Conservation (phyloP, 2,329 filamentous ascomycete genomes). For the Plenodomus biglobosus region DNA sequence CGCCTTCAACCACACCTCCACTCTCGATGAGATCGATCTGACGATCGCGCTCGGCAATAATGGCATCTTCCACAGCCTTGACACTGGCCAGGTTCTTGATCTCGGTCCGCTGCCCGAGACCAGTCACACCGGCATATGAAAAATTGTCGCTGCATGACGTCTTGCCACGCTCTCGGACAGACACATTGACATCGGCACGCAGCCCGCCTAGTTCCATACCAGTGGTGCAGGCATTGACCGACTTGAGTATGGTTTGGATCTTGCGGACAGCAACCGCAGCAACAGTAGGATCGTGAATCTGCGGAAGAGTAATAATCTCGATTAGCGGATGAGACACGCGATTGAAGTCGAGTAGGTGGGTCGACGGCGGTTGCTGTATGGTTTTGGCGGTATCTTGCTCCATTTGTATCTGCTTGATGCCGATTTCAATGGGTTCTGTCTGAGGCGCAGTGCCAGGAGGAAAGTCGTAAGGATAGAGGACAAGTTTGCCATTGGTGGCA, state of each 20-base stretch:
- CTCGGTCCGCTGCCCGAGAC: conserved; percentile 84
- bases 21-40: conserved; percentile 79
- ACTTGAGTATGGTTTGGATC: conserved; percentile 75
- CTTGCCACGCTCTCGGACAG: conserved; percentile 62
- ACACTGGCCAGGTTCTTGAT: conserved; percentile 97
- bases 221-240: conserved; percentile 80
- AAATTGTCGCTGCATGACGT: conserved; percentile 34
- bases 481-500: conserved; percentile 70
- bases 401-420: conserved; percentile 92
- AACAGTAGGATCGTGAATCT: conserved; percentile 83
- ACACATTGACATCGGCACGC: conserved; percentile 94
- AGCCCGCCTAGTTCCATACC: conserved; percentile 94
- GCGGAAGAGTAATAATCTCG: conserved; percentile 90
- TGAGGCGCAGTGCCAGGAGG: conserved; percentile 64
- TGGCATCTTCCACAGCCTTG: conserved; percentile 92
- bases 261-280: conserved; percentile 89
- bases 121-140: conserved; percentile 59
- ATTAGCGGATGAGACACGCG: conserved; percentile 87
- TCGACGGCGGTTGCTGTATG: conserved; percentile 70
- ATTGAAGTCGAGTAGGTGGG: conserved; percentile 88
- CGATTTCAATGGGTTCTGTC: conserved; percentile 70
- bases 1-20: conserved; percentile 74
- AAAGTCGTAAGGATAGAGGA: conserved; percentile 67
- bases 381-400: conserved; percentile 99
- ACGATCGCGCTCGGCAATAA: conserved; percentile 84